phyloP scores from a whole-genome alignment of 2,329 filamentous ascomycete genomes.

The Phaeomoniella chlamydospora region DNA sequence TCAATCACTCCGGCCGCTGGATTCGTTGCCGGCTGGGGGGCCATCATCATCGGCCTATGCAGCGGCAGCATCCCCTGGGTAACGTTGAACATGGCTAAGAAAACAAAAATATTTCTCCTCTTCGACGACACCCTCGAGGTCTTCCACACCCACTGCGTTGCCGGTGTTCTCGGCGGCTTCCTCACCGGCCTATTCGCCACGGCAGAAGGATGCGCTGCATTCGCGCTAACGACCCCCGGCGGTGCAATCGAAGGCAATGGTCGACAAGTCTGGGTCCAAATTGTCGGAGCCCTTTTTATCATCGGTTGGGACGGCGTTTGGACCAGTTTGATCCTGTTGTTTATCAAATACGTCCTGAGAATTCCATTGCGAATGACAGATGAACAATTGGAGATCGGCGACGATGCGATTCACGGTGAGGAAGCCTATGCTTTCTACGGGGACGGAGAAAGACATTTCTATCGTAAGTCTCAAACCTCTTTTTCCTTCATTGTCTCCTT shows the following conservation, averaged over 20 bases:
- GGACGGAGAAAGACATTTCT: slow-evolving; percentile 7
- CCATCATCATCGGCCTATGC: slow-evolving; percentile 30
- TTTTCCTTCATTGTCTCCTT: no score
- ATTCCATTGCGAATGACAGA: slow-evolving; percentile 33
- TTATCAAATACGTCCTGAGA: slow-evolving; percentile 35
- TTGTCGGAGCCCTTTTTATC: slow-evolving; percentile 33
- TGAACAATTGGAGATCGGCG: slow-evolving; percentile 29
- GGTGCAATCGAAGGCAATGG: slow-evolving; percentile 37
- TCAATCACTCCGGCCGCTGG: slow-evolving; percentile 37
- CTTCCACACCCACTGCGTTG: slow-evolving; percentile 34
- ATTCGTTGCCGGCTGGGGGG: slow-evolving; percentile 36
- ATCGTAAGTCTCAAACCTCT: no score
- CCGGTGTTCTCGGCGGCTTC: slow-evolving; percentile 31
- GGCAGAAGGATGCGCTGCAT: slow-evolving; percentile 29
- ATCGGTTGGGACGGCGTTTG: slow-evolving; percentile 37
- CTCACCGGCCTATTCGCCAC: slow-evolving; percentile 32
- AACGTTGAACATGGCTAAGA: slow-evolving; percentile 33
- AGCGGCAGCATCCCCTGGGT: slow-evolving; percentile 32
- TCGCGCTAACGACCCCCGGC: slow-evolving; percentile 28
- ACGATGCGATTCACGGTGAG: slow-evolving; percentile 34
- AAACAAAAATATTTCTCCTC: slow-evolving; percentile 42
- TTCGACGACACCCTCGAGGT: slow-evolving; percentile 39
- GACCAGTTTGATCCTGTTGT: slow-evolving; percentile 33
- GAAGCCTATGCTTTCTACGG: slow-evolving; percentile 21
- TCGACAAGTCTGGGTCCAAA: slow-evolving; percentile 33